A percentile compares a stretch with the other conserved stretches of the same genome.
These are phyloP conservation scores for Kodamaea fukazawae DNA, from an alignment of 805 yeast species.

Conservation along the genomic window DNA sequence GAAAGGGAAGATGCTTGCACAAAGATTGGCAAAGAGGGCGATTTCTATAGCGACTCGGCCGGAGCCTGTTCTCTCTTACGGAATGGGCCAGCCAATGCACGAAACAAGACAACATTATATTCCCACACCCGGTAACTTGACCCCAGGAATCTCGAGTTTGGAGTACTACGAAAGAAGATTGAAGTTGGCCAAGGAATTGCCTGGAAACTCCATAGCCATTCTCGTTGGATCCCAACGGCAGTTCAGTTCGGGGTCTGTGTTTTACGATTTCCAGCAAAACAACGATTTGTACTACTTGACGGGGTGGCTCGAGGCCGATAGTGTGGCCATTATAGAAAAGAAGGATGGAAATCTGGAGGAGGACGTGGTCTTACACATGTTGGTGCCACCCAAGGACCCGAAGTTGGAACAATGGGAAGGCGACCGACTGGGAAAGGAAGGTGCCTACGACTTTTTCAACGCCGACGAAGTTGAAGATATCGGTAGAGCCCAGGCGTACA, in stretches of 20 bases:
- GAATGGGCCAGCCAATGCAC: conserved; percentile 80
- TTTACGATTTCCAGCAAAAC: conserved; percentile 89
- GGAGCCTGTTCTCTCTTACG: conserved; percentile 28
- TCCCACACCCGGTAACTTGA: conserved; percentile 71
- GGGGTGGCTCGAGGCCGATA: conserved; percentile 91
- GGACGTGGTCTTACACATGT: conserved; percentile 64
- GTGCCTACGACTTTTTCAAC: conserved; percentile 79
- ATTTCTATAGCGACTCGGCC: conserved; percentile 6
- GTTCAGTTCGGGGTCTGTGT: conserved; percentile 87
- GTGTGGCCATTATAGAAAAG: conserved; percentile 66
- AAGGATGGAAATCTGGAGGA: conserved; percentile 46
- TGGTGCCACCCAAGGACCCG: conserved; percentile 81
- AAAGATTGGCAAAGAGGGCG: not conserved
- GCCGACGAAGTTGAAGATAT: conserved; percentile 71
- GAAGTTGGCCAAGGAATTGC: conserved; percentile 54
- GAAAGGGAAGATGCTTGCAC: too few relatives aligned
- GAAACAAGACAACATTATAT: conserved; percentile 79
- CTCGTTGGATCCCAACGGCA: conserved; percentile 70
- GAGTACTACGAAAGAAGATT: conserved; percentile 78
- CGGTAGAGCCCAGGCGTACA: conserved; percentile 39
- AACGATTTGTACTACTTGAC: conserved; percentile 83
- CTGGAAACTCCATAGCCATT: conserved; percentile 66
- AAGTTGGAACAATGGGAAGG: conserved; percentile 94
- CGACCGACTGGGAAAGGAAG: conserved; percentile 79
- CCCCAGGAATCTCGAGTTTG: conserved; percentile 81